Conservation (phyloP, 805 yeast species). For the Yarrowia yakushimensis region DNA sequence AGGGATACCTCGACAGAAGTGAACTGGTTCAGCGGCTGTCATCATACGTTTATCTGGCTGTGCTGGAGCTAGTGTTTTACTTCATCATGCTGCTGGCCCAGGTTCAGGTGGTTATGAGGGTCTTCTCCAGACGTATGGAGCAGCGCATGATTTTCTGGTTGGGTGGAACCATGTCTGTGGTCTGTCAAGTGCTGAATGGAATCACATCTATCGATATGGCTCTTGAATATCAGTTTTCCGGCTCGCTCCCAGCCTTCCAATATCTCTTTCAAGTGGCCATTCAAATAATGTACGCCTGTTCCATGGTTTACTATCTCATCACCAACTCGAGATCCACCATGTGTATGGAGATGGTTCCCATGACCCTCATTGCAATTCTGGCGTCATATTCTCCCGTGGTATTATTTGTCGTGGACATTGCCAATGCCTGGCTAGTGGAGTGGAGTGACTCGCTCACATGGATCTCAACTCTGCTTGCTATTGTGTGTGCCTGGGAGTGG, state of each 20-base stretch:
- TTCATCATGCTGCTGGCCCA: conserved; percentile 58
- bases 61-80: conserved; percentile 53
- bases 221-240: conserved; percentile 33
- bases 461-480: conserved; percentile 65
- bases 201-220: conserved; percentile 41
- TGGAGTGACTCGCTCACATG: conserved; percentile 70
- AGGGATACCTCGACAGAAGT: conserved; percentile 43
- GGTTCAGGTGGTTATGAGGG: conserved; percentile 65
- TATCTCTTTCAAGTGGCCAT: conserved; percentile 70
- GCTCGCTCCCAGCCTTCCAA: conserved; percentile 56
- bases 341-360: conserved; percentile 48
- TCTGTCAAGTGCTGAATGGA: conserved; percentile 69
- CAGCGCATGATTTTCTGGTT: conserved; percentile 57
- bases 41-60: conserved; percentile 46
- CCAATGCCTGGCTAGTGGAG: conserved; percentile 71
- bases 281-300: conserved; percentile 62
- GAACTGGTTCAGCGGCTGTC: conserved; percentile 47
- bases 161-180: conserved; percentile 52
- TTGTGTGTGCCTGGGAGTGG: conserved; percentile 85
- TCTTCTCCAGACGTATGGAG: conserved; percentile 65
- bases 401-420: conserved; percentile 71
- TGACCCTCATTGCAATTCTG: conserved; percentile 55
- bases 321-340: conserved; percentile 52
- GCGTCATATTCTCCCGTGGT: conserved; percentile 61
- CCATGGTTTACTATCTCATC: conserved; percentile 54